phyloP scores from a whole-genome alignment of 352 stramenopile species.

The Globisporangium spinosum region DNA sequence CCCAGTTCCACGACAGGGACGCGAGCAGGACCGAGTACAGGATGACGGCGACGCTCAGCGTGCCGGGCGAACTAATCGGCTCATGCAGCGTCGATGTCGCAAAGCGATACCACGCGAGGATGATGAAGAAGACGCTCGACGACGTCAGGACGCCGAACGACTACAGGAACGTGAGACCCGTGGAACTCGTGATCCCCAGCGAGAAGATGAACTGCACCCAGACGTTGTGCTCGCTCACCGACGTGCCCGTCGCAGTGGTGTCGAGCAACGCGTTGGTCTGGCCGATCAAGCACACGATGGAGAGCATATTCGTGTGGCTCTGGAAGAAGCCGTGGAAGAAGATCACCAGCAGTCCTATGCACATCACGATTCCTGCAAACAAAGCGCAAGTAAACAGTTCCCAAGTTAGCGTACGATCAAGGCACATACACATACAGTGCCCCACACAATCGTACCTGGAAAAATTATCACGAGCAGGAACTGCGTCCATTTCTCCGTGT shows the following conservation, averaged over 20 bases:
- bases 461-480: constrained; percentile 81
- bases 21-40: constrained; percentile 77
- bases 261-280: constrained; percentile 74
- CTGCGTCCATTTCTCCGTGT: constrained; percentile 59
- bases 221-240: constrained; percentile 77
- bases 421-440: not conserved
- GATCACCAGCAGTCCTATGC: constrained; percentile 68
- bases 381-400: not conserved
- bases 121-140: constrained; percentile 76
- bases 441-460: constrained; percentile 27
- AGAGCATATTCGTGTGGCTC: constrained; percentile 39
- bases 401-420: not conserved
- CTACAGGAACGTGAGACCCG: constrained; percentile 70
- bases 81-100: constrained; percentile 25
- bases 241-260: constrained; percentile 66
- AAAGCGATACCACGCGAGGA: constrained; percentile 70
- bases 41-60: constrained; percentile 63
- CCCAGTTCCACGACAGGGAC: constrained; percentile 85
- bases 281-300: constrained; percentile 62
- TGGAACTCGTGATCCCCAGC: constrained; percentile 78
- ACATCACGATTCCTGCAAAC: constrained; percentile 52
- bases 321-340: constrained; percentile 65
- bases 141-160: constrained; percentile 45
- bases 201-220: constrained; percentile 88
- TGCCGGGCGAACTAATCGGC: constrained; percentile 58